phyloP scores from a whole-genome alignment of 495 filamentous ascomycete genomes.

The Tuber calosporum region DNA sequence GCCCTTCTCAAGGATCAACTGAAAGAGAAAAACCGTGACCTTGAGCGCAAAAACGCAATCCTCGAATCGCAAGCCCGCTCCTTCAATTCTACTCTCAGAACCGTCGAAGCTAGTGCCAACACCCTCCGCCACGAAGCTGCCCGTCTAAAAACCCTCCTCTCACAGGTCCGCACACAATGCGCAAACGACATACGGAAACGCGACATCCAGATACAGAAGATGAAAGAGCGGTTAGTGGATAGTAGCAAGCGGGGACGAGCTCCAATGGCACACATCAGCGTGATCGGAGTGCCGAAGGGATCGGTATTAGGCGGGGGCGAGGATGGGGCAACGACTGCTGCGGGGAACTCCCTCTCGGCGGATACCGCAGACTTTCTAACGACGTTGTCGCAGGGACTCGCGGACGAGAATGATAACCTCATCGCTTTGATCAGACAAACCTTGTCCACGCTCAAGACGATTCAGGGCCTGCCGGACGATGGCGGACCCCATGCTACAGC shows the following conservation, averaged over 20 bases:
- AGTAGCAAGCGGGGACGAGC: conserved; percentile 31
- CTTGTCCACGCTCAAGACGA: conserved; percentile 61
- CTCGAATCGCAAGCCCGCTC: conserved; percentile 66
- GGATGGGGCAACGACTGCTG: conserved; percentile 35
- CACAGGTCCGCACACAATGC: conserved; percentile 77
- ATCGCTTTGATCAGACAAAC: conserved; percentile 65
- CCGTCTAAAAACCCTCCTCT: conserved; percentile 64
- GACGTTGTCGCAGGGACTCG: conserved; percentile 74
- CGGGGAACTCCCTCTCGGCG: conserved; percentile 49
- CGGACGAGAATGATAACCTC: conserved; percentile 87
- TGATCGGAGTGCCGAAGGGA: conserved; percentile 20
- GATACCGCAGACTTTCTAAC: conserved; percentile 93
- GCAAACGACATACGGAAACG: conserved; percentile 88
- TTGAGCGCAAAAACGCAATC: conserved; percentile 65
- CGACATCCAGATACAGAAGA: conserved; percentile 74
- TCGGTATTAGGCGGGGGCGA: conserved; percentile 45
- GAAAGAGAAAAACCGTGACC: conserved; percentile 61
- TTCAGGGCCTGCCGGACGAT: conserved; percentile 64
- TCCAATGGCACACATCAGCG: conserved; percentile 18
- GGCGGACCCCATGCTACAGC: conserved; percentile 44
- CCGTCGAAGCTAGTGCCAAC: conserved; percentile 61
- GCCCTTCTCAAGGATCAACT: conserved; percentile 49
- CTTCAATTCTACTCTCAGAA: conserved; percentile 59
- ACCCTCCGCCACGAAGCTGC: conserved; percentile 71
- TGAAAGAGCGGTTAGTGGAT: conserved; percentile 75